phyloP scores from a whole-genome alignment of 2,329 filamentous ascomycete genomes.

The Cladophialophora carrionii region DNA sequence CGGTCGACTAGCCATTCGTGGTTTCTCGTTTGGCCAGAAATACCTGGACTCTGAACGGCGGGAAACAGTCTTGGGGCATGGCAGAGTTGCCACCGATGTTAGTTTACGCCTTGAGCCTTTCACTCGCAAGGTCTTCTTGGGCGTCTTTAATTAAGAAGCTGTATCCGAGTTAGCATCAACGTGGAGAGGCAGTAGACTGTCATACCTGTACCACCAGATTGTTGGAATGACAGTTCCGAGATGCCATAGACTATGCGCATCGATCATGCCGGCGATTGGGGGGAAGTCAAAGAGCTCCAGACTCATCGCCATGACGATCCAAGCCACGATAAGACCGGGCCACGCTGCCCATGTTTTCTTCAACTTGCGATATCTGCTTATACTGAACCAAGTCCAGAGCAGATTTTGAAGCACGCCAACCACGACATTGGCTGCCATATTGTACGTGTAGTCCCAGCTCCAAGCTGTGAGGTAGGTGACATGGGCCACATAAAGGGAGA shows the following conservation, averaged over 20 bases:
- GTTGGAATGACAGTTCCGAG: constrained; percentile 86
- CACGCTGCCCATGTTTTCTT: constrained; percentile 79
- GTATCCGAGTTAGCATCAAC: constrained; percentile 22
- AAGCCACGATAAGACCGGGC: constrained; percentile 88
- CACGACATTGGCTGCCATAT: constrained; percentile 92
- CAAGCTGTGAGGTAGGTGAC: constrained; percentile 82
- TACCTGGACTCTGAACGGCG: not conserved
- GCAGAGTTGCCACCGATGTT: constrained; percentile 29
- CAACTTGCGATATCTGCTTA: constrained; percentile 70
- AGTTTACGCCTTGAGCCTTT: constrained; percentile 68
- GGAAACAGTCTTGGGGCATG: not conserved
- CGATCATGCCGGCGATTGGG: constrained; percentile 76
- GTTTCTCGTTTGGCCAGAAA: not conserved
- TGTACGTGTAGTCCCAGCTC: constrained; percentile 94
- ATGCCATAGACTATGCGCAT: constrained; percentile 97
- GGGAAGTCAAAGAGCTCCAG: constrained; percentile 94
- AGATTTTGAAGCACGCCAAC: constrained; percentile 78
- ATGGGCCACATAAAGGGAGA: constrained; percentile 71
- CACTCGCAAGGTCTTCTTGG: constrained; percentile 74
- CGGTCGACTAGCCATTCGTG: not conserved
- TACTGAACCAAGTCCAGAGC: constrained; percentile 85
- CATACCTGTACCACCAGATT: constrained; percentile 92
- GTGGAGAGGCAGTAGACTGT: constrained; percentile 5
- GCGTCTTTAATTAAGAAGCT: constrained; percentile 88
- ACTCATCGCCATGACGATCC: constrained; percentile 92